Base-by-base conservation (phyloP, 495 filamentous ascomycete species). In the Tirmania nivea region DNA sequence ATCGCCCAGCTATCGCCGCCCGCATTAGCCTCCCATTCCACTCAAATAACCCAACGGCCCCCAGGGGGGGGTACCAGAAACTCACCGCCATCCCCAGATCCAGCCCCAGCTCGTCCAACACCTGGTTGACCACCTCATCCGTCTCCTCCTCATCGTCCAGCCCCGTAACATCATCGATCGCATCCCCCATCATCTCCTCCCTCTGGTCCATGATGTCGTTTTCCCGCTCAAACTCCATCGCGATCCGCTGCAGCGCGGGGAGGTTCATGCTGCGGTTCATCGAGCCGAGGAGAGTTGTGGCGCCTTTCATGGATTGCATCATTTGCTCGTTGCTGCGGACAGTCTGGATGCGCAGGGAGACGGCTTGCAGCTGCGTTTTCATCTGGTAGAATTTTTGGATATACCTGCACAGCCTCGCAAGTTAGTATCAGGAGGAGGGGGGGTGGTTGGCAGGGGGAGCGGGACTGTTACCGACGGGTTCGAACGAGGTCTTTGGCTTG, bases 171-270 rank as follows among this genome's bases (percentile, higher is more conserved):
- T 97, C 92, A 66, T 97, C 92, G 50, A 96, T 92, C n/a, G 86
- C 90, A 69, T 96, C 92, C 64, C 94, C 90, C 92, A 97, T 95
- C 85, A 96, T 96, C 64, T 97, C 90, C 69, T 96, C 86, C 55
- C 90, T 75, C 69, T 96, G 84, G 65, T 97, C 90, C 90, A 97
- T 97, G 51, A 96, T 84, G 59, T 95, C 90, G 67, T 94, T 97
- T 70, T 97, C 92, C 58, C 83, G 80, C 71, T 97, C 92, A 59
- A 97, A 97, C 64, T 97, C 90, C 88, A 96, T 96, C 4, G 90
- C 89, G 65, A 97, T 96, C 51, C 92, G 78, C 65, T 96, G 90
- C 39, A 97, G 69, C 11, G 84, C 86, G 2, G 90, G 90, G 10
- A 97, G 77, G 65, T 96, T 96, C 90, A 97, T 96, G 51, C 82